These are phyloP conservation scores for Elsinoe batatas DNA, from an alignment of 2,329 filamentous ascomycete species.

Conservation along the genomic window DNA sequence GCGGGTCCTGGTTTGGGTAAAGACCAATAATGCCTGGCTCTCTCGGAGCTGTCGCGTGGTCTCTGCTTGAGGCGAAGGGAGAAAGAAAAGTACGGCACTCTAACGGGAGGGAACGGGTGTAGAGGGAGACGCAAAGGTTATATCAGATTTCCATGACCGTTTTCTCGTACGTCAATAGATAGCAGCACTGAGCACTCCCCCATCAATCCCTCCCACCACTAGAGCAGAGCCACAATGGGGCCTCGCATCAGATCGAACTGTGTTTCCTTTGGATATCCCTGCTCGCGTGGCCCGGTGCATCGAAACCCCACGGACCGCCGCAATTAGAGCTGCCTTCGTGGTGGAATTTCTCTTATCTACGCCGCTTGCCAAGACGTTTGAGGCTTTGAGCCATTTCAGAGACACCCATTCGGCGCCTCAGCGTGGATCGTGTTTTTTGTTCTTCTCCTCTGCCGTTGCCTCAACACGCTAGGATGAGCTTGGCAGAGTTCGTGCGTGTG, in stretches of 20 bases:
- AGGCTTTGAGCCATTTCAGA: conserved; percentile 7
- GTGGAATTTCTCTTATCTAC: conserved; percentile 10
- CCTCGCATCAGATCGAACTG: neutral
- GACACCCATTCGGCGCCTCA: conserved; percentile 8
- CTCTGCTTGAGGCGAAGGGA: neutral
- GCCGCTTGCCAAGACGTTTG: conserved; percentile 10
- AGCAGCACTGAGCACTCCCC: conserved; percentile 15
- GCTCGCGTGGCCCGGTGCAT: neutral
- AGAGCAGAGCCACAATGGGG: neutral
- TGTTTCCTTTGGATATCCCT: neutral
- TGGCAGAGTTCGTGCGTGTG: conserved; percentile 1
- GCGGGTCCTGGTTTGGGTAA: conserved; percentile 2
- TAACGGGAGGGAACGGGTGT: conserved; percentile 16
- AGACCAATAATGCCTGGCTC: neutral
- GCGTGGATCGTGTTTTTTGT: conserved; percentile 10
- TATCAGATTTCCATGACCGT: conserved; percentile 7
- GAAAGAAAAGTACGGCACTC: conserved; percentile 5
- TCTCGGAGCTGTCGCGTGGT: conserved; percentile 8
- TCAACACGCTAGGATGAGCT: conserved; percentile 7
- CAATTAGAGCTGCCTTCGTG: neutral
- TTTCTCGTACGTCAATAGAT: conserved; percentile 18
- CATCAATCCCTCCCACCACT: neutral
- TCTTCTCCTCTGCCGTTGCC: conserved; percentile 9
- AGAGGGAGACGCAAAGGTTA: conserved; percentile 8
- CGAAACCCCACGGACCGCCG: neutral